phyloP scores from a whole-genome alignment of 2,329 filamentous ascomycete genomes.

The Fusarium sp. region DNA sequence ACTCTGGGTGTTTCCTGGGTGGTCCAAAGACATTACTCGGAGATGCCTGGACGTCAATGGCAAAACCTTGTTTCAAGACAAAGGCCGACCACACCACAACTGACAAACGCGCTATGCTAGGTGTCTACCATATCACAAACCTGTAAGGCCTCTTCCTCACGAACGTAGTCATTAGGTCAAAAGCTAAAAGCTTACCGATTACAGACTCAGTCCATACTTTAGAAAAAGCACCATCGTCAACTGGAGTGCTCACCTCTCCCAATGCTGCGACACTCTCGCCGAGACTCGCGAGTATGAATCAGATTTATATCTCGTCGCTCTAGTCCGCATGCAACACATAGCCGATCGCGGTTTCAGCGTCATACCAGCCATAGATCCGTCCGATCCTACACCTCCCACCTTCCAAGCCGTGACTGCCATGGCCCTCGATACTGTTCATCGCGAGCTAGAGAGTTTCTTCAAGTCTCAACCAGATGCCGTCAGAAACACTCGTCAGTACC shows the following conservation, averaged over 20 bases:
- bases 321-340: conserved; percentile 53
- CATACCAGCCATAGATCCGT: conserved; percentile 41
- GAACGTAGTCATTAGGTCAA: rapidly evolving
- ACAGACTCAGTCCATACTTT: conserved; percentile 42
- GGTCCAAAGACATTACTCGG: conserved; percentile 49
- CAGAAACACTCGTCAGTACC: conserved; percentile 36
- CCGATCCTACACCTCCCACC: conserved; percentile 30
- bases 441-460: conserved; percentile 51
- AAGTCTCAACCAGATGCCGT: conserved; percentile 40
- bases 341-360: conserved; percentile 48
- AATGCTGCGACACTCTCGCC: conserved; percentile 52
- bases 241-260: conserved; percentile 52
- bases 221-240: conserved; percentile 50
- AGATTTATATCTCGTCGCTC: conserved; percentile 50
- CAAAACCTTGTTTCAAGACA: conserved; percentile 25
- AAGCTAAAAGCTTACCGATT: neutral
- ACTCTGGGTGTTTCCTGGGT: conserved; percentile 40
- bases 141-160: conserved; percentile 42
- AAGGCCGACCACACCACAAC: conserved; percentile 48
- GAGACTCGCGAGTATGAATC: conserved; percentile 49
- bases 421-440: conserved; percentile 50
- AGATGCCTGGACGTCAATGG: conserved; percentile 50
- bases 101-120: conserved; percentile 57
- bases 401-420: conserved; percentile 50
- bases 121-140: conserved; percentile 55